These are phyloP conservation scores for Solanum neorickii DNA, from an alignment of 257 asterid species.

Conservation along the genomic window DNA sequence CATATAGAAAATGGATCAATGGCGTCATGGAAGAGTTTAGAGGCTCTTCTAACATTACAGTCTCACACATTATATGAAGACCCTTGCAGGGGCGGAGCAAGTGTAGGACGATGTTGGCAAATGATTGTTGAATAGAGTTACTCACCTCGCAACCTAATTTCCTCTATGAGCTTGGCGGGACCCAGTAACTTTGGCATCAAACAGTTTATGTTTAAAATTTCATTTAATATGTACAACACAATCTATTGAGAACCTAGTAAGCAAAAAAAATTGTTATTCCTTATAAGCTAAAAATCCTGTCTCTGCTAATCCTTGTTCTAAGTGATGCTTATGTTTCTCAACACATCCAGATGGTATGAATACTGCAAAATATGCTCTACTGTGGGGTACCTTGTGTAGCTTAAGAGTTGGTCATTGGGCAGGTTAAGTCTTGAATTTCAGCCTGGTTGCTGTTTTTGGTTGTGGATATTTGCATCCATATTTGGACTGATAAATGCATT, in stretches of 20 bases:
- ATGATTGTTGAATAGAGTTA: background rate
- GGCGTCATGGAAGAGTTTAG: background rate
- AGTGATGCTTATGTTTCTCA: background rate
- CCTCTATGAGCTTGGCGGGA: background rate
- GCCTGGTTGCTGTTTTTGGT: background rate
- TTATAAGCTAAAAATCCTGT: background rate
- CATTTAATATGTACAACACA: background rate
- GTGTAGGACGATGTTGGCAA: background rate
- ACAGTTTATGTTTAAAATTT: background rate
- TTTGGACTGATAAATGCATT: background rate
- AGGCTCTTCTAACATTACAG: background rate
- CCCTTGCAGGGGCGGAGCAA: background rate
- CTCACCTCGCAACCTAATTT: background rate
- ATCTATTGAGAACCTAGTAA: background rate
- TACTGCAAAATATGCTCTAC: background rate
- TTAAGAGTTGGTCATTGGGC: background rate
- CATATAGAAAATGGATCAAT: background rate
- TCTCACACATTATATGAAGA: background rate
- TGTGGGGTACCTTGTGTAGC: background rate
- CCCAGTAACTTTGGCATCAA: background rate
- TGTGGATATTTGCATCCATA: background rate
- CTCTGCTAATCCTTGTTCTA: background rate
- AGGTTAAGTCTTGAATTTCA: background rate
- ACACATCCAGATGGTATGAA: background rate
- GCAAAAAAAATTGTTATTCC: background rate